These are phyloP conservation scores for Ilex paraguariensis DNA, from an alignment of 305 asterid genomes.

Conservation along the genomic window DNA sequence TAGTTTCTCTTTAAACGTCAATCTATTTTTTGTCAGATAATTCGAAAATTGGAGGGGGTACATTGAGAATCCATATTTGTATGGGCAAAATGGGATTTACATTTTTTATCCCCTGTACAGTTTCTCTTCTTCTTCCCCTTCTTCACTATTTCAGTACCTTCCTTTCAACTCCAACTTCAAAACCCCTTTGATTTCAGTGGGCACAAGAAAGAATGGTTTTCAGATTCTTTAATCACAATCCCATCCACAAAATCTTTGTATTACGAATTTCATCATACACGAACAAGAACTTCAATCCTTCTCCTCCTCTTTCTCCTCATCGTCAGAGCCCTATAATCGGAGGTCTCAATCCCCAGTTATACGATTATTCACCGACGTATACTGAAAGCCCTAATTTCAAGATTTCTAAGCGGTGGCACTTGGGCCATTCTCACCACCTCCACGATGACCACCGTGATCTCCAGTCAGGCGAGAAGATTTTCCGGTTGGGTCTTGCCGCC, in stretches of 20 bases:
- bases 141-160: too few species aligned
- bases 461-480: conserved; percentile 59
- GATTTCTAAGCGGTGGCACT: conserved; percentile 69
- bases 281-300: conserved; percentile 12
- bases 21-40: too few species aligned
- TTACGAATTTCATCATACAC: conserved; percentile 19
- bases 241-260: conserved; percentile 26
- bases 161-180: too few species aligned
- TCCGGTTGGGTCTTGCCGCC: conserved; percentile 87
- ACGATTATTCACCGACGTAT: conserved; percentile 15
- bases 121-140: too few species aligned
- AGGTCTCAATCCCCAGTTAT: conserved; percentile 18
- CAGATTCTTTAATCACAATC: conserved; percentile 36
- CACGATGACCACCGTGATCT: conserved; percentile 29
- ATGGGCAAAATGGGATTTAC: too few species aligned
- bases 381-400: conserved; percentile 45
- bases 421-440: conserved; percentile 64
- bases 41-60: too few species aligned
- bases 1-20: too few species aligned
- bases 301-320: conserved; percentile 1
- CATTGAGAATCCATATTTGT: too few species aligned
- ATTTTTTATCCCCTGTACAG: too few species aligned
- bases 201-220: conserved; percentile 39
- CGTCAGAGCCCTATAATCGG: conserved; percentile 5
- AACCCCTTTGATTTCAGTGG: too few species aligned